Evolutionary conservation across 2,329 filamentous ascomycete genomes (phyloP).

Genomic region (Fusarium ambrosium): DNA sequence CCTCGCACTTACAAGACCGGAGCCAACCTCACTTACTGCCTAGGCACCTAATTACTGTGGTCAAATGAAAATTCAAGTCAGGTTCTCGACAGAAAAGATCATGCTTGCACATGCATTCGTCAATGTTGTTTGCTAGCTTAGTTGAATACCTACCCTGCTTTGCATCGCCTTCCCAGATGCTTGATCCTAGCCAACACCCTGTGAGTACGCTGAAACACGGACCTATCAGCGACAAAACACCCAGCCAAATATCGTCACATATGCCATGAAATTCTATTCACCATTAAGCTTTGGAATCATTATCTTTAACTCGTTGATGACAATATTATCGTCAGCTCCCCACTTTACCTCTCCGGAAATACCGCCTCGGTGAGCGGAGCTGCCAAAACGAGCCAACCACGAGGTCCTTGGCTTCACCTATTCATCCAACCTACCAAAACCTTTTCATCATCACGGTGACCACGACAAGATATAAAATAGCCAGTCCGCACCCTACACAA

Average conservation of each 20-base stretch:
- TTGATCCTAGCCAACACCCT: neutral
- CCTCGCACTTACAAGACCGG: no score
- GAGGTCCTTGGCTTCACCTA: constrained; percentile 14
- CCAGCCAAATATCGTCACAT: neutral
- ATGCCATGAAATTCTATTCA: neutral
- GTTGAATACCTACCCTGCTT: neutral
- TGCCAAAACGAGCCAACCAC: constrained; percentile 41
- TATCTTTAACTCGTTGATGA: neutral
- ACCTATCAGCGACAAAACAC: neutral
- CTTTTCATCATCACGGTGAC: neutral
- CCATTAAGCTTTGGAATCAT: neutral
- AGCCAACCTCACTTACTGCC: neutral
- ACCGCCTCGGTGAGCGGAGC: constrained; percentile 39
- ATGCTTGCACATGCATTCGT: neutral
- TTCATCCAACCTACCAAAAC: constrained; percentile 1
- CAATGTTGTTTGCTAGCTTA: neutral
- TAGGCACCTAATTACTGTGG: no score
- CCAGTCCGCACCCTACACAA: neutral
- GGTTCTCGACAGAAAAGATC: neutral
- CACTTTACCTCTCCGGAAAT: constrained; percentile 14
- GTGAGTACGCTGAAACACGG: neutral
- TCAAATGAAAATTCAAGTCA: neutral
- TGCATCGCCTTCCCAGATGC: neutral
- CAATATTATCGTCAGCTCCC: constrained; percentile 1
- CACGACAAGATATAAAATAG: neutral